A percentile compares a stretch with the other conserved stretches of the same genome.
phyloP scores from a whole-genome alignment of 768 basidiomycete genomes.

The Boletus reticulatus region DNA sequence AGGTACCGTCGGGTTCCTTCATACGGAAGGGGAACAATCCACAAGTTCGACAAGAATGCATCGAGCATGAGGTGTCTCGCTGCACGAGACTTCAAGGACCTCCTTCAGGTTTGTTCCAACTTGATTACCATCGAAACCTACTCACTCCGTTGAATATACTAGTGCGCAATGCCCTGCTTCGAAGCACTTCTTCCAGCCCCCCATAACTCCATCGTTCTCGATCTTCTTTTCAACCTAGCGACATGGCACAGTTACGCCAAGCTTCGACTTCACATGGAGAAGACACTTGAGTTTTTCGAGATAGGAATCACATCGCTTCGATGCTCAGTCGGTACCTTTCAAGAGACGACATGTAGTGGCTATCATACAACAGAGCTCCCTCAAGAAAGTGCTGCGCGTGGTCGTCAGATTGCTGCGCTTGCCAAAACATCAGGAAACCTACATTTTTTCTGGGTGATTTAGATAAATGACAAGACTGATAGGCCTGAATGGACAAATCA shows the following conservation, averaged over 20 bases:
- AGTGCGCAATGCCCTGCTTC: slow-evolving; percentile 13
- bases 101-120: slow-evolving; percentile 7
- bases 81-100: slow-evolving; percentile 39
- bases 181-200: neutral
- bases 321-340: neutral
- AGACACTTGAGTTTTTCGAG: neutral
- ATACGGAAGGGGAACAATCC: neutral
- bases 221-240: neutral
- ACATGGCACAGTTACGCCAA: slow-evolving; percentile 1
- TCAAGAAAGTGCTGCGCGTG: neutral
- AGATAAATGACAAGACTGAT: no score
- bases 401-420: neutral
- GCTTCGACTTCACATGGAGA: neutral
- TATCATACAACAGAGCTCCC: neutral
- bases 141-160: neutral
- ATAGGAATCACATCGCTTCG: neutral
- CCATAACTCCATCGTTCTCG: neutral
- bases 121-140: rapidly evolving
- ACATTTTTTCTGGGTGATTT: no score
- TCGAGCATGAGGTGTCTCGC: slow-evolving; percentile 35
- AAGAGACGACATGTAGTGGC: neutral
- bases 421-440: no score
- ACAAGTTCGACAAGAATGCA: slow-evolving; percentile 18
- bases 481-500: no score
- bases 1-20: neutral